Percentiles rank a stretch among this genome's conserved stretches.
These are phyloP conservation scores for Termitomyces sp. DNA, from an alignment of 1,284 basidiomycete genomes.

Conservation along the genomic window DNA sequence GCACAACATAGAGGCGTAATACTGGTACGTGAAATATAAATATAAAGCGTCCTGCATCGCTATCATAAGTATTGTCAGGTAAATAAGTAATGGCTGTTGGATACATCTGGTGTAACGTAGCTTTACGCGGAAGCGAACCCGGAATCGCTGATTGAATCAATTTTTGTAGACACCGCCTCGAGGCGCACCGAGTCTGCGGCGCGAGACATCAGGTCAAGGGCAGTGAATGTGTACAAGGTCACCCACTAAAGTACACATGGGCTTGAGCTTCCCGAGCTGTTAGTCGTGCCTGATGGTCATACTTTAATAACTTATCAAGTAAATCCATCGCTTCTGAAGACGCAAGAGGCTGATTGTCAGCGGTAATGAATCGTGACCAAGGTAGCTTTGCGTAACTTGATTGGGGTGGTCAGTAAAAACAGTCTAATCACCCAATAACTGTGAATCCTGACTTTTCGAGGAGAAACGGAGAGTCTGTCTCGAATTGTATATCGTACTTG, in stretches of 20 bases:
- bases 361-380: constrained; percentile 67
- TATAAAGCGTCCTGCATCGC: constrained; percentile 15
- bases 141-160: constrained; percentile 51
- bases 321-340: constrained; percentile 77
- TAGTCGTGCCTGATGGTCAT: constrained; percentile 80
- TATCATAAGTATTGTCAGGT: constrained; percentile 8
- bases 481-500: constrained; percentile 74
- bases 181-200: constrained; percentile 46
- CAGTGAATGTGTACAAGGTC: constrained; percentile 9
- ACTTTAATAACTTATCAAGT: constrained; percentile 78
- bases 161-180: constrained; percentile 44
- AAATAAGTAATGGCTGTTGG: constrained; percentile 3
- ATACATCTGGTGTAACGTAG: constrained; percentile 2
- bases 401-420: constrained; percentile 8
- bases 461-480: constrained; percentile 63
- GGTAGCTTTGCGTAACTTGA: constrained; percentile 67
- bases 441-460: constrained; percentile 46
- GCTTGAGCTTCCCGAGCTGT: constrained; percentile 77
- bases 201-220: not conserved
- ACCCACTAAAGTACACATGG: constrained; percentile 75
- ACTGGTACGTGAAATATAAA: constrained; percentile 9
- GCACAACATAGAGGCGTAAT: constrained; percentile 6
- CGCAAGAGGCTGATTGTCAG: constrained; percentile 72
- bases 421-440: constrained; percentile 4
- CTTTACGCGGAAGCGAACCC: constrained; percentile 50